A percentile compares a stretch with the other conserved stretches of the same genome.
Conservation (phyloP, 1,284 basidiomycete genomes). For the Vanrija pseudolonga region DNA sequence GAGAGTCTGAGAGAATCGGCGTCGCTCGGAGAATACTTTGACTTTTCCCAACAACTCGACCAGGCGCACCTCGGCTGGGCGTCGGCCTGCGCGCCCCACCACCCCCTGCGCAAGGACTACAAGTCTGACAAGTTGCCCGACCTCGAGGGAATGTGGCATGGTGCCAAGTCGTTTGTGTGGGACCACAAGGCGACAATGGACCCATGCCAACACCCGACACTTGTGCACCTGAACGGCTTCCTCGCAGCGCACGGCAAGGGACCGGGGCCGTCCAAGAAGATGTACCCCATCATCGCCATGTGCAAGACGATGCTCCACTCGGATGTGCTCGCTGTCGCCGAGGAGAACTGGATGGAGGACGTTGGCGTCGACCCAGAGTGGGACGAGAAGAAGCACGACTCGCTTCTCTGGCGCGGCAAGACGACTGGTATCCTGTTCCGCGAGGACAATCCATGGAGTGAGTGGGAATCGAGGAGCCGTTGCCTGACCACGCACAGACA, state of each 20-base stretch:
- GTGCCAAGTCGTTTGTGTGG: constrained; percentile 39
- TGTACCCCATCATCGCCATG: constrained; percentile 58
- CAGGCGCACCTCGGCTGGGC: constrained; percentile 41
- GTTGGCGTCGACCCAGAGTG: constrained; percentile 56
- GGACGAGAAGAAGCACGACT: constrained; percentile 58
- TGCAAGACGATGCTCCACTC: constrained; percentile 58
- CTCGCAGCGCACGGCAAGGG: constrained; percentile 55
- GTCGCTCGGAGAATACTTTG: constrained; percentile 37
- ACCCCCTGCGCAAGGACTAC: constrained; percentile 34
- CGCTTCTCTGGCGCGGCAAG: constrained; percentile 63
- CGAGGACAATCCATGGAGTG: constrained; percentile 53
- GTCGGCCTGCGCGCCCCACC: constrained; percentile 41
- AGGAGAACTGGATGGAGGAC: constrained; percentile 45
- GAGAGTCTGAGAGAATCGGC: constrained; percentile 34
- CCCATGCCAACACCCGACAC: constrained; percentile 58
- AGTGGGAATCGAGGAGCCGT: constrained; percentile 3
- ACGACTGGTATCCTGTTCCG: constrained; percentile 62
- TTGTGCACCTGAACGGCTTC: constrained; percentile 58
- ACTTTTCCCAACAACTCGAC: constrained; percentile 10
- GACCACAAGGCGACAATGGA: constrained; percentile 56
- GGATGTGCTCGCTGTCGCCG: constrained; percentile 61
- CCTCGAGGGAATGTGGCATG: constrained; percentile 32
- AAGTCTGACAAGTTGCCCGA: constrained; percentile 24
- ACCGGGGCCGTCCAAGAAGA: constrained; percentile 52
- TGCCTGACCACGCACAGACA: constrained; percentile 20